Base-by-base conservation (phyloP, 2,329 filamentous ascomycete genomes). In the Trichoderma sp. region DNA sequence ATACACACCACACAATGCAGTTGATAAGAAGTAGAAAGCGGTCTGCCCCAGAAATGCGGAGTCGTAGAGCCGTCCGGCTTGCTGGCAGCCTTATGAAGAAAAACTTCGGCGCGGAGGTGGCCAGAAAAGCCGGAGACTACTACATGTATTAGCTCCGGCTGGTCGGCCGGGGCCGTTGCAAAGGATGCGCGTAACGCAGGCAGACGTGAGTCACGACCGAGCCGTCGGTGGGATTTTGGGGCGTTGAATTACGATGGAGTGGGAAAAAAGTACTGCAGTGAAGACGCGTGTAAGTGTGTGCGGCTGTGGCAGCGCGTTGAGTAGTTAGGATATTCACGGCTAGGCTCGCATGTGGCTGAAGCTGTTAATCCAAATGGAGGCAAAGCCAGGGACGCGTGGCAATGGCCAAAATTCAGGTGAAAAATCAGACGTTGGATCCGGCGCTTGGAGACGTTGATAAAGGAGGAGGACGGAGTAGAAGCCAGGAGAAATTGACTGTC, bases 161-260 rank as follows among this genome's bases (percentile, higher is more conserved):
- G 55, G n/a, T 59, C 68, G 68, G 59, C 59, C 70, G 64, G 68
- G 24, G 68, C 69, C 69, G 69, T 34, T 49, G 21, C 28, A 54
- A 21, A 32, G 30, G 43, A 56, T 55, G 21, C 30, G 14, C n/a
- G 26, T 43, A 28, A 51, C 46, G 26, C 5, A 59, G 26, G 6
- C 14, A 54, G 46, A 34, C 52, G 34, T 68, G 58, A 68, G 46
- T 68, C 58, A 68, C 58, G 46, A n/a, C 65, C 46, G 37, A 49
- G 39, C 26, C 18, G 14, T 21, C n/a, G 21, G 51, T 13, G 51
- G 32, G 26, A 16, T 32, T 65, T 28, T 55, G 18, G 39, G 16
- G 32, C n/a, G 49, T 26, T 64, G 11, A 54, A 56, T 46, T 66
- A 10, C 51, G 63, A 46, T 56, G 26, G 32, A 55, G n/a, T n/a